phyloP scores from a whole-genome alignment of 176 grass and related monocot species.

The Rhynchospora breviuscula region DNA sequence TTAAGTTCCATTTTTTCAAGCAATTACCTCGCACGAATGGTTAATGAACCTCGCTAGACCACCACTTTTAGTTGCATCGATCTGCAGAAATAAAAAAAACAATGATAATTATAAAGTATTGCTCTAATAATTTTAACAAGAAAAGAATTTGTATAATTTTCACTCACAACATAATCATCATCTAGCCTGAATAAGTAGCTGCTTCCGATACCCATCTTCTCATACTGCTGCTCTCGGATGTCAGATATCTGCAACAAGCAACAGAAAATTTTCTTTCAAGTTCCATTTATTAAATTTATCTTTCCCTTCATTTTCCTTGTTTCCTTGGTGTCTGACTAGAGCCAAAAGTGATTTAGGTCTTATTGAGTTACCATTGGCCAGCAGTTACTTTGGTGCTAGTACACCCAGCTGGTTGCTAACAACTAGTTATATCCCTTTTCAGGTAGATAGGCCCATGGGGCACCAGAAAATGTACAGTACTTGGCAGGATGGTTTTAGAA shows the following conservation, averaged over 20 bases:
- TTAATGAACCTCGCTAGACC: slow-evolving; percentile 98
- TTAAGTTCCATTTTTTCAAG: slow-evolving; percentile 16
- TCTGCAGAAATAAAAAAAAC: slow-evolving; percentile 43
- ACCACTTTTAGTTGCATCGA: slow-evolving; percentile 92
- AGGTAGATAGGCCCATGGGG: no score
- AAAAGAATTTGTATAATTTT: slow-evolving; percentile 22
- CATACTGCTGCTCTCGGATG: slow-evolving; percentile 75
- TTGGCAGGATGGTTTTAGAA: not conserved
- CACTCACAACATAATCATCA: slow-evolving; percentile 84
- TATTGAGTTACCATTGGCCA: not conserved
- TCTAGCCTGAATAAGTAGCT: slow-evolving; percentile 98
- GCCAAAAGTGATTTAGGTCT: not conserved
- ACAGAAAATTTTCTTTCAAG: slow-evolving; percentile 19
- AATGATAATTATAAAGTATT: not conserved
- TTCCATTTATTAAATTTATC: not conserved
- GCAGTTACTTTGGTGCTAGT: not conserved
- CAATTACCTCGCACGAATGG: slow-evolving; percentile 86
- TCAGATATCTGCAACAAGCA: slow-evolving; percentile 60
- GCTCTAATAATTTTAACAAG: slow-evolving; percentile 5
- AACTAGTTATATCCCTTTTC: no score
- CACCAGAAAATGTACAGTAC: no score
- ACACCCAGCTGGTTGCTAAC: not conserved
- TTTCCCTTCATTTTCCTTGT: not conserved
- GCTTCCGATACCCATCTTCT: slow-evolving; percentile 92
- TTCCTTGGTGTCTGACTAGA: not conserved